Conservation (phyloP, 2,329 filamentous ascomycete species). For the Fusarium marasasianum region DNA sequence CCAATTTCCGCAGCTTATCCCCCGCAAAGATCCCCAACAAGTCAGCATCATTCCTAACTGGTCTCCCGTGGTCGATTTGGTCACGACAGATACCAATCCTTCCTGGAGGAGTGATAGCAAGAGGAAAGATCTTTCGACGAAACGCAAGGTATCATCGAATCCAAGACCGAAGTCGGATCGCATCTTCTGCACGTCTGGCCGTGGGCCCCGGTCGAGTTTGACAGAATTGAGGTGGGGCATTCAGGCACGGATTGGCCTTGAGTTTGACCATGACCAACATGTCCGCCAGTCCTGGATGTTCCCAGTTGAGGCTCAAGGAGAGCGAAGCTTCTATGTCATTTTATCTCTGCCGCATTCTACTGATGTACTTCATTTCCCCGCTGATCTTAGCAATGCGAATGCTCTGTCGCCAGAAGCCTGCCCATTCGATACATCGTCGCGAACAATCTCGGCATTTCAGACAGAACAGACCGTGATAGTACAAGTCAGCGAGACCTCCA, state of each 20-base stretch:
- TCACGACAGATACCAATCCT: slow-evolving; percentile 54
- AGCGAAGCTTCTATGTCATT: slow-evolving; percentile 49
- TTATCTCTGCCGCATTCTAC: slow-evolving; percentile 61
- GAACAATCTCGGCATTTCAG: slow-evolving; percentile 60
- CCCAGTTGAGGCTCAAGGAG: slow-evolving; percentile 33
- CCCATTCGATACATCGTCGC: slow-evolving; percentile 61
- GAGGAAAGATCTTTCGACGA: neutral
- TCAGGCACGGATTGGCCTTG: slow-evolving; percentile 71
- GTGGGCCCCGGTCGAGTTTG: slow-evolving; percentile 69
- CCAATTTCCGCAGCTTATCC: slow-evolving; percentile 54
- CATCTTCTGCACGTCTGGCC: slow-evolving; percentile 74
- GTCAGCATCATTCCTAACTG: slow-evolving; percentile 67
- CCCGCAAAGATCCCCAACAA: slow-evolving; percentile 60
- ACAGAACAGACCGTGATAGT: slow-evolving; percentile 52
- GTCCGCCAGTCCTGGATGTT: slow-evolving; percentile 66
- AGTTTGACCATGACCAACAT: slow-evolving; percentile 60
- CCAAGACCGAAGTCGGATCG: slow-evolving; percentile 56
- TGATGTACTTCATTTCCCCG: slow-evolving; percentile 58
- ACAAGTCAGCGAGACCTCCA: slow-evolving; percentile 63
- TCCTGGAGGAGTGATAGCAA: slow-evolving; percentile 33
- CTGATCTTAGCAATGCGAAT: slow-evolving; percentile 56
- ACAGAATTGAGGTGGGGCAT: slow-evolving; percentile 76
- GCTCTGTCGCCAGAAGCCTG: slow-evolving; percentile 54
- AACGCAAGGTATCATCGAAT: slow-evolving; percentile 20
- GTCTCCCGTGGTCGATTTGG: slow-evolving; percentile 66